A percentile compares a stretch with the other conserved stretches of the same genome.
These are phyloP conservation scores for Sphaerostilbella broomeana DNA, from an alignment of 2,329 filamentous ascomycete species.

Conservation along the genomic window DNA sequence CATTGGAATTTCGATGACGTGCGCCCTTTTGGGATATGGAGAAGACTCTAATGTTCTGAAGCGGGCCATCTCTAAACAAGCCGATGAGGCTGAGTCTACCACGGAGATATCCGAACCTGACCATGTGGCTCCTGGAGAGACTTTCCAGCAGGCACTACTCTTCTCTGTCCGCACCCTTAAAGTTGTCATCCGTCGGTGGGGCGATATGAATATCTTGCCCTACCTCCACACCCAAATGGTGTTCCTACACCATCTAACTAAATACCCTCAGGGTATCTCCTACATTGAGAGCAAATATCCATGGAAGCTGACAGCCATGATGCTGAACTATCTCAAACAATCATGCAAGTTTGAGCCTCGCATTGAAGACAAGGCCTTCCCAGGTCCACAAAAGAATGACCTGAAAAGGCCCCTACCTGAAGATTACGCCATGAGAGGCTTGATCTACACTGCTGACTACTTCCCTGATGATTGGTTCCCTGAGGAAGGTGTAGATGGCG, in stretches of 20 bases:
- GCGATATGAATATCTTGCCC: slow-evolving; percentile 53
- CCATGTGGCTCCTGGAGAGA: slow-evolving; percentile 15
- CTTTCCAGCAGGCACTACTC: slow-evolving; percentile 29
- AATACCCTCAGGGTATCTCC: slow-evolving; percentile 35
- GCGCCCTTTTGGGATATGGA: slow-evolving; percentile 30
- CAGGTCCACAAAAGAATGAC: slow-evolving; percentile 35
- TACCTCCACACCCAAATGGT: slow-evolving; percentile 57
- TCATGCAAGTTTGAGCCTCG: slow-evolving; percentile 24
- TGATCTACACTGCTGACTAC: slow-evolving; percentile 54
- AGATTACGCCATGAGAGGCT: slow-evolving; percentile 59
- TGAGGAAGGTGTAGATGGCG: slow-evolving; percentile 55
- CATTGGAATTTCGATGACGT: slow-evolving; percentile 27
- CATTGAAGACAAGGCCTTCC: slow-evolving; percentile 41
- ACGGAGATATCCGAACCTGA: slow-evolving; percentile 22
- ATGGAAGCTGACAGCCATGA: slow-evolving; percentile 40
- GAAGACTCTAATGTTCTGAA: slow-evolving; percentile 40
- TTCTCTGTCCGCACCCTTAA: slow-evolving; percentile 40
- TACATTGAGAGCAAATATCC: slow-evolving; percentile 41
- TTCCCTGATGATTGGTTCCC: slow-evolving; percentile 54
- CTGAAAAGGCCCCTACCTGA: slow-evolving; percentile 56
- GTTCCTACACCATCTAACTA: slow-evolving; percentile 46
- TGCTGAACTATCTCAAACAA: slow-evolving; percentile 32
- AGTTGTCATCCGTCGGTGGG: slow-evolving; percentile 44
- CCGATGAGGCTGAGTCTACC: slow-evolving; percentile 10
- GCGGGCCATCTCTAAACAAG: slow-evolving; percentile 28